These are phyloP conservation scores for Cystofilobasidium macerans DNA, from an alignment of 768 basidiomycete species.

Conservation along the genomic window DNA sequence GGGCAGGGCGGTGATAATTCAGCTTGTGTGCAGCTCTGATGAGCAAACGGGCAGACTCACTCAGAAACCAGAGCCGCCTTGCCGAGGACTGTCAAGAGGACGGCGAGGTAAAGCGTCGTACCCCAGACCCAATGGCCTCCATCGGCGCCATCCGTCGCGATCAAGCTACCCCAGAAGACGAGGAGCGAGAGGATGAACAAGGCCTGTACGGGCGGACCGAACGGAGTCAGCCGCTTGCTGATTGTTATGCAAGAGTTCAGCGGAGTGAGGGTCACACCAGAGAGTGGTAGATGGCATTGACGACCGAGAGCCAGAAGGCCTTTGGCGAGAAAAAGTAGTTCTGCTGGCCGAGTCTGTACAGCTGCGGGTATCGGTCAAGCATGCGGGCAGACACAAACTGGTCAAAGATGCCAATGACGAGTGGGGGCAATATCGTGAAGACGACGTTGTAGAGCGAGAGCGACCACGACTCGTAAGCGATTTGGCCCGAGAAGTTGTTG, in stretches of 20 bases:
- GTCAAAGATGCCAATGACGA: slow-evolving; percentile 96
- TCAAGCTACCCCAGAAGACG: slow-evolving; percentile 86
- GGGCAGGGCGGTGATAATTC: slow-evolving; percentile 16
- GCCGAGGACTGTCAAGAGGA: slow-evolving; percentile 86
- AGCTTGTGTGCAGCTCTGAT: not conserved
- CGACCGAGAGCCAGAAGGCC: slow-evolving; percentile 85
- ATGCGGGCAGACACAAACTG: slow-evolving; percentile 96
- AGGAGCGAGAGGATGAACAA: slow-evolving; percentile 78
- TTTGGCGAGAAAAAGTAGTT: slow-evolving; percentile 58
- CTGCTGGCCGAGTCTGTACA: slow-evolving; percentile 86
- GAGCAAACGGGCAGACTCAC: slow-evolving; percentile 46
- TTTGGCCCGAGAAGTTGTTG: slow-evolving; percentile 99
- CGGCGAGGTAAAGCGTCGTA: slow-evolving; percentile 84
- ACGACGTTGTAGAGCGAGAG: slow-evolving; percentile 92
- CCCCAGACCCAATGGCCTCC: slow-evolving; percentile 99
- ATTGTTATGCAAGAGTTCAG: not conserved
- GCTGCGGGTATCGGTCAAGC: slow-evolving; percentile 89
- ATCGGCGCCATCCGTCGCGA: slow-evolving; percentile 65
- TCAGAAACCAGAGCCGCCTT: slow-evolving; percentile 96
- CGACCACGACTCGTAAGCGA: slow-evolving; percentile 98
- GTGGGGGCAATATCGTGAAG: slow-evolving; percentile 88
- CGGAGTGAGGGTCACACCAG: slow-evolving; percentile 46
- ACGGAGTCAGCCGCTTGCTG: not conserved
- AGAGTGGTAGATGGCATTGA: slow-evolving; percentile 80
- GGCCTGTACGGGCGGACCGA: slow-evolving; percentile 45